Base-by-base conservation (phyloP, 2,329 filamentous ascomycete genomes). In the Akanthomyces muscarius region DNA sequence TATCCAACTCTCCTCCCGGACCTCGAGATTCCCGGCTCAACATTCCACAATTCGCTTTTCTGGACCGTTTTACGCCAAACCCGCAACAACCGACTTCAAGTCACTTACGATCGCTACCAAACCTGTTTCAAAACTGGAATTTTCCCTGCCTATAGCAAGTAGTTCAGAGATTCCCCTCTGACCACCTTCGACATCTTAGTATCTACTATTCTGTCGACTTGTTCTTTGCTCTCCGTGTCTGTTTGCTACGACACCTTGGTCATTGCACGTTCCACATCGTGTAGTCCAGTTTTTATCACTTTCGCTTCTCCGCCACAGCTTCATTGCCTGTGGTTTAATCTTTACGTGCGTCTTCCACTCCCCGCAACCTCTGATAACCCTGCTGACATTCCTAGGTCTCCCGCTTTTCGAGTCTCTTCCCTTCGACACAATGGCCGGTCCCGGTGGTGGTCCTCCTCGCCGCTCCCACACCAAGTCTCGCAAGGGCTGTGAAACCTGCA, bases 401-500 rank as follows among this genome's bases (percentile, higher is more conserved):
- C 70, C 67, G 65, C 68, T 70, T 74, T 74, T 66, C 59, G 64
- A 28, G 18, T 50, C 61, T 44, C 25, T 18, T 11, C 21, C 64
- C 64, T 68, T 44, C 28, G 30, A 47, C 38, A 74, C 76, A 83
- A 97, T 97, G 93, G 91, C 92, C 81, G 92, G 92, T 79, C 91
- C 92, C 74, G 93, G 93, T 78, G 92, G 92, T 83, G 94, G 94
- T 82, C 93, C 94, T 76, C 93, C 94, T 75, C 84, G 86, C 75
- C 82, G 86, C 77, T 97, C 94, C 81, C 95, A 99, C 81, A 99
- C 95, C 75, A 99, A 99, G 82, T 98, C 94, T 71, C 89, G 95
- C 74, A 98, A 97, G 80, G 95, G 95, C 67, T 99, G 95, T 84
- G 94, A 96, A 72, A 97, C 92, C 66, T 99, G 95, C 85, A 99